Conservation (phyloP, 371 early-diverging fungal genomes). For the Lichtheimia corymbifera region DNA sequence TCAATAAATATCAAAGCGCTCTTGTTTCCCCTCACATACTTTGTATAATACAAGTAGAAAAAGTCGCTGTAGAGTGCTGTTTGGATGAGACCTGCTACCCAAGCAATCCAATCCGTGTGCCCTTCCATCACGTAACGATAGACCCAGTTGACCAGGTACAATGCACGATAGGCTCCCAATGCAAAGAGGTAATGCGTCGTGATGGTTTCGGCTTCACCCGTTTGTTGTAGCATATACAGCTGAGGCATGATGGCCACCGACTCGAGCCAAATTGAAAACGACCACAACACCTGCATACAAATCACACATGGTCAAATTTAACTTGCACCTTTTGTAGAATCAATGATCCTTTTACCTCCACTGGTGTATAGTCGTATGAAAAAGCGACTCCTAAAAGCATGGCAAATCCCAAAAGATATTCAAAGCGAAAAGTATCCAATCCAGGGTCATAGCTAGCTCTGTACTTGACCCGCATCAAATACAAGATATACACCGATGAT, state of each 20-base stretch:
- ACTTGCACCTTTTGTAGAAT: background rate
- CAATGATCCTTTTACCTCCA: conserved; percentile 56
- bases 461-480: conserved; percentile 84
- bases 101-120: conserved; percentile 72
- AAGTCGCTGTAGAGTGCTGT: conserved; percentile 97
- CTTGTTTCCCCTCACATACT: conserved; percentile 45
- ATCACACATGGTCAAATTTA: background rate
- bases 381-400: conserved; percentile 71
- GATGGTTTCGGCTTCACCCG: conserved; percentile 98
- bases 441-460: conserved; percentile 91
- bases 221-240: conserved; percentile 92
- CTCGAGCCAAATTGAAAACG: conserved; percentile 97
- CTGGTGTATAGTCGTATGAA: conserved; percentile 66
- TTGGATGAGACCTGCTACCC: conserved; percentile 91
- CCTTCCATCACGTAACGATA: conserved; percentile 83
- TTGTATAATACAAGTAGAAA: conserved; percentile 95
- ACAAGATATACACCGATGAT: conserved; percentile 87
- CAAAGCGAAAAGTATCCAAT: conserved; percentile 89
- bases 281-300: conserved; percentile 73
- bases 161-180: conserved; percentile 94
- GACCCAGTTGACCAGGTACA: conserved; percentile 98
- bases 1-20: background rate
- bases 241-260: conserved; percentile 98
- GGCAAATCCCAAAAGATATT: conserved; percentile 77
- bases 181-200: conserved; percentile 98